These are phyloP conservation scores for Phanerodontia chrysosporium DNA, from an alignment of 768 basidiomycete genomes.

Conservation along the genomic window DNA sequence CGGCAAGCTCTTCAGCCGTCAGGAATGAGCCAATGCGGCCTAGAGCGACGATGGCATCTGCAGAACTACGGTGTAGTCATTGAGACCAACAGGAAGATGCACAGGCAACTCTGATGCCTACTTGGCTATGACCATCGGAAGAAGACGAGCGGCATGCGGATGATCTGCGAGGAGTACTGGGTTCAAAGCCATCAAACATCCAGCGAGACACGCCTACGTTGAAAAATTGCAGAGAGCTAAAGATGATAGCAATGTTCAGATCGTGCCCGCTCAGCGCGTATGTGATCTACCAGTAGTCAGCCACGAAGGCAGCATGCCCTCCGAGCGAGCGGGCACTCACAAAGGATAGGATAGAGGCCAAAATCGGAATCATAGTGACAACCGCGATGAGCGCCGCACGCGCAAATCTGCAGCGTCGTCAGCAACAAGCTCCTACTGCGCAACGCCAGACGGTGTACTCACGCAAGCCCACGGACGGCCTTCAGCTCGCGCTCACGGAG, in stretches of 20 bases:
- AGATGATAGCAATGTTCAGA: conserved; percentile 69
- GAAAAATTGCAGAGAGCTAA: conserved; percentile 84
- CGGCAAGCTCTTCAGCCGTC: conserved; percentile 73
- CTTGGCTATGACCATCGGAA: conserved; percentile 46
- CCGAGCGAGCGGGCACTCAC: conserved; percentile 30
- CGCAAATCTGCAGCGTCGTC: conserved; percentile 18
- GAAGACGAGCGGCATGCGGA: conserved; percentile 53
- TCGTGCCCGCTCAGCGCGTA: conserved; percentile 58
- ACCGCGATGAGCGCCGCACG: conserved; percentile 35
- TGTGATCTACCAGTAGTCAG: conserved; percentile 41
- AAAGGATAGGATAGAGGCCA: conserved; percentile 76
- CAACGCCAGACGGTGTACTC: conserved; percentile 5
- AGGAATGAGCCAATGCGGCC: conserved; percentile 75
- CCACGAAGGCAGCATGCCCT: background rate
- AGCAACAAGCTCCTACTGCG: background rate
- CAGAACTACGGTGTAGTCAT: too few species aligned
- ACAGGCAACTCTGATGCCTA: background rate
- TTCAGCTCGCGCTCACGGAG: conserved; percentile 69
- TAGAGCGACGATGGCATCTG: conserved; percentile 82
- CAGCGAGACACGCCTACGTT: conserved; percentile 68
- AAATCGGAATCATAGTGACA: conserved; percentile 50
- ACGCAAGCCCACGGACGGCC: conserved; percentile 39
- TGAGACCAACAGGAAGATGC: background rate
- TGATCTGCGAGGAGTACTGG: conserved; percentile 37
- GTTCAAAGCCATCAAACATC: background rate